A percentile compares a stretch with the other conserved stretches of the same genome.
Conservation (phyloP, 805 yeast genomes). For the Grigorovia transvaalensis region DNA sequence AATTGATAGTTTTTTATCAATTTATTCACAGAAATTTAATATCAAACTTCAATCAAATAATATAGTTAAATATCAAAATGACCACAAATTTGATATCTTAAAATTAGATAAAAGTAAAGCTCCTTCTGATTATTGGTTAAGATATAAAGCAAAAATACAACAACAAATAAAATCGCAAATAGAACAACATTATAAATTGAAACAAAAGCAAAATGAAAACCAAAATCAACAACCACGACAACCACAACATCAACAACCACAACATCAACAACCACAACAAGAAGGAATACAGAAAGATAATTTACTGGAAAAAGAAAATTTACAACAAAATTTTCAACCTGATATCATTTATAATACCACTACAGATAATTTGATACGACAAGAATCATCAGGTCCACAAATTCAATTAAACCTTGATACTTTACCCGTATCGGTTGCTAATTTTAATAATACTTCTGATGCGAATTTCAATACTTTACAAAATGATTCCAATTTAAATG, state of each 20-base stretch:
- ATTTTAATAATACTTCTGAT: not conserved
- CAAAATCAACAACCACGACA: constrained; percentile 3
- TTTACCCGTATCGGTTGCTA: not conserved
- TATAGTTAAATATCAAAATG: constrained; percentile 11
- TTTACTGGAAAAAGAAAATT: too few species aligned
- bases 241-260: constrained; percentile 1
- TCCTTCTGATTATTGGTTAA: constrained; percentile 25
- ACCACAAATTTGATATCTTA: constrained; percentile 12
- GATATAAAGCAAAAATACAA: constrained; percentile 8
- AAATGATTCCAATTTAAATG: not conserved
- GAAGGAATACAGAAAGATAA: too few species aligned
- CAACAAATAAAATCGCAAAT: constrained; percentile 1
- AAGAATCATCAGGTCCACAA: not conserved
- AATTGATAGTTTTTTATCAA: constrained; percentile 5
- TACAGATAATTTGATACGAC: not conserved
- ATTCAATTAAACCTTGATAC: not conserved
- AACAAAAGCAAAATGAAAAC: constrained; percentile 9
- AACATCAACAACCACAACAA: constrained; percentile 3
- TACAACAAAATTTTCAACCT: not conserved
- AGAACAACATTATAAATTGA: constrained; percentile 7
- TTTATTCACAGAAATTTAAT: constrained; percentile 8
- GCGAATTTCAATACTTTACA: not conserved
- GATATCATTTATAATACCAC: not conserved
- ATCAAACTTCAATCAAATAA: constrained; percentile 12
- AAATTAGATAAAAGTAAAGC: constrained; percentile 15